These are phyloP conservation scores for Botryotinia narcissicola DNA, from an alignment of 2,329 filamentous ascomycete genomes.

Conservation along the genomic window DNA sequence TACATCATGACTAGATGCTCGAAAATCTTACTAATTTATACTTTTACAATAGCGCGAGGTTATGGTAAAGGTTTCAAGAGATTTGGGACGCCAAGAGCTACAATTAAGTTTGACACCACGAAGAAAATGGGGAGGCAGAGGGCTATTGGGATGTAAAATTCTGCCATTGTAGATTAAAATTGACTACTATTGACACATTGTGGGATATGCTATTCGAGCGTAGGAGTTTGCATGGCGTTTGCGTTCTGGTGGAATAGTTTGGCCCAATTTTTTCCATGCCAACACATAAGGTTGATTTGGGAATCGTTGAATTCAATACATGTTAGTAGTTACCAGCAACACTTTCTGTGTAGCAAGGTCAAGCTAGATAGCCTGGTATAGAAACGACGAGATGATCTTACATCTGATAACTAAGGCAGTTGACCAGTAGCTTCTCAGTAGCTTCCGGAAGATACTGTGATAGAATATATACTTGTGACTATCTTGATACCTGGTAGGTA, in stretches of 20 bases:
- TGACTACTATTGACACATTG: background rate
- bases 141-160: slow-evolving; percentile 86
- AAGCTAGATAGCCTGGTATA: background rate
- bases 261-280: background rate
- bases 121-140: slow-evolving; percentile 85
- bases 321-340: background rate
- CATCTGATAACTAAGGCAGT: background rate
- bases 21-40: background rate
- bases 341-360: background rate
- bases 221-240: slow-evolving; percentile 28
- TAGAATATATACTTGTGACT: background rate
- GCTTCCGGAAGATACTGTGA: background rate
- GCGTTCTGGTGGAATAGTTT: background rate
- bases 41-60: slow-evolving; percentile 57
- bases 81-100: slow-evolving; percentile 50
- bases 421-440: background rate
- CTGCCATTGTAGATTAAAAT: slow-evolving; percentile 61
- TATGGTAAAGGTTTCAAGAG: slow-evolving; percentile 63
- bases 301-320: background rate
- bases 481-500: background rate
- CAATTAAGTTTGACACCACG: slow-evolving; percentile 72
- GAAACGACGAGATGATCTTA: background rate
- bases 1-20: background rate
- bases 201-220: slow-evolving; percentile 16
- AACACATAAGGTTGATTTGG: background rate